These are phyloP conservation scores for Aspergillus ellipticus DNA, from an alignment of 495 filamentous ascomycete genomes.

Conservation along the genomic window DNA sequence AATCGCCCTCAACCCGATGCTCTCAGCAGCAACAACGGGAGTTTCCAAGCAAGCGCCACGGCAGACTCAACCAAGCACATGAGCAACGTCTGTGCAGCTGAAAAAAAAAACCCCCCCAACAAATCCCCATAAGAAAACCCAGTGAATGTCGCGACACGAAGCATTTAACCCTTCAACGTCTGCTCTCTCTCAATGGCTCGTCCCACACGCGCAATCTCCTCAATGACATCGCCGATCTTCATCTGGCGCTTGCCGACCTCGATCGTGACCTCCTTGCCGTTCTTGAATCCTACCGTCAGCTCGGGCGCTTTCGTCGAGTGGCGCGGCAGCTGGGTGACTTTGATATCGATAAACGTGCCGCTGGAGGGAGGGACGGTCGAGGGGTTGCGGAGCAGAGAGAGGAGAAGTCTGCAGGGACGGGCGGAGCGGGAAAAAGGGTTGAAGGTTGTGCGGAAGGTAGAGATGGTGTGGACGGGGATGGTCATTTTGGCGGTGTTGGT, in stretches of 20 bases:
- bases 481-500: constrained; percentile 63
- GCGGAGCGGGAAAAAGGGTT: constrained; percentile 80
- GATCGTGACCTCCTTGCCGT: constrained; percentile 43
- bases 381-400: constrained; percentile 65
- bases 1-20: neutral
- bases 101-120: constrained; percentile 24
- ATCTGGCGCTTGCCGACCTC: constrained; percentile 84
- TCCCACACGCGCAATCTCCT: constrained; percentile 88
- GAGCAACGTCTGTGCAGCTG: neutral
- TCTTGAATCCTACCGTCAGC: constrained; percentile 66
- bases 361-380: constrained; percentile 67
- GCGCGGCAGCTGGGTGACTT: constrained; percentile 63
- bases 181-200: constrained; percentile 73
- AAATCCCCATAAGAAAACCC: constrained; percentile 9
- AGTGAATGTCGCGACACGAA: neutral
- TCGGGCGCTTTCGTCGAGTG: constrained; percentile 49
- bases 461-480: constrained; percentile 59
- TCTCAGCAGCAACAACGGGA: neutral
- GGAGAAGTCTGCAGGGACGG: constrained; percentile 80
- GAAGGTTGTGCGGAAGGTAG: constrained; percentile 77
- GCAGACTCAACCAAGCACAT: too few species aligned
- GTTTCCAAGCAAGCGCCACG: too few species aligned
- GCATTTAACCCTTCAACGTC: constrained; percentile 61
- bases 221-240: constrained; percentile 79
- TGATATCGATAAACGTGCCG: constrained; percentile 72